These are phyloP conservation scores for Irpex rosettiformis DNA, from an alignment of 1,284 basidiomycete species.

Conservation along the genomic window DNA sequence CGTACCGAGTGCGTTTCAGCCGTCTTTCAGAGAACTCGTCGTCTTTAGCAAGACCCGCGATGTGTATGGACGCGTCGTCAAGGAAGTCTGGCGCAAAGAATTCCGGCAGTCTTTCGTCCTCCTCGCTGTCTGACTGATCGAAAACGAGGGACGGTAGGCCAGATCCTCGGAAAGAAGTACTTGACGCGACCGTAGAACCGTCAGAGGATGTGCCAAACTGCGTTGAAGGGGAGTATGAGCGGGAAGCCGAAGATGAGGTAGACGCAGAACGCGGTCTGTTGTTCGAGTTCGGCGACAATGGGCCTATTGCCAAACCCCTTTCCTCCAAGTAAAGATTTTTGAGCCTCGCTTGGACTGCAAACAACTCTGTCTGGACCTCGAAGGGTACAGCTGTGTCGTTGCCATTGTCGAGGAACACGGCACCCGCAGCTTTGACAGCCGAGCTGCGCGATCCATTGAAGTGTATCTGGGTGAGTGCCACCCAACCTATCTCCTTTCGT, in stretches of 20 bases:
- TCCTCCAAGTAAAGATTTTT: conserved; percentile 8
- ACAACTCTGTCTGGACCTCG: conserved; percentile 4
- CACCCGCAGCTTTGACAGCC: conserved; percentile 8
- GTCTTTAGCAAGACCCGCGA: not conserved
- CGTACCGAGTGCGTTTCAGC: not conserved
- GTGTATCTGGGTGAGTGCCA: conserved; percentile 5
- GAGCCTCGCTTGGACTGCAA: conserved; percentile 8
- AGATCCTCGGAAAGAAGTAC: not conserved
- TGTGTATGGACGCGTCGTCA: not conserved
- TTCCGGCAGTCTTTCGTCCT: conserved; percentile 6
- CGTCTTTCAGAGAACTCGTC: not conserved
- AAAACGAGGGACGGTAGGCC: conserved; percentile 9
- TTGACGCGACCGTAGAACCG: not conserved
- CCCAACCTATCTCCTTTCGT: conserved; percentile 17
- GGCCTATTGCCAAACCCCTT: not conserved
- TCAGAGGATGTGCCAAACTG: not conserved
- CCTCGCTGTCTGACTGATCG: conserved; percentile 9
- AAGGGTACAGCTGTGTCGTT: not conserved
- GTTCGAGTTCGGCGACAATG: not conserved
- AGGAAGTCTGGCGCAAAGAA: not conserved
- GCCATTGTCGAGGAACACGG: conserved; percentile 4
- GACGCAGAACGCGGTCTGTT: not conserved
- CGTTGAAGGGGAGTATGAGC: not conserved
- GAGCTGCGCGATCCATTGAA: conserved; percentile 16
- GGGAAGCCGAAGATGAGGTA: not conserved